Evolutionary conservation across 306 rosid genomes (phyloP).

Genomic region (Prunus fruticosa): DNA sequence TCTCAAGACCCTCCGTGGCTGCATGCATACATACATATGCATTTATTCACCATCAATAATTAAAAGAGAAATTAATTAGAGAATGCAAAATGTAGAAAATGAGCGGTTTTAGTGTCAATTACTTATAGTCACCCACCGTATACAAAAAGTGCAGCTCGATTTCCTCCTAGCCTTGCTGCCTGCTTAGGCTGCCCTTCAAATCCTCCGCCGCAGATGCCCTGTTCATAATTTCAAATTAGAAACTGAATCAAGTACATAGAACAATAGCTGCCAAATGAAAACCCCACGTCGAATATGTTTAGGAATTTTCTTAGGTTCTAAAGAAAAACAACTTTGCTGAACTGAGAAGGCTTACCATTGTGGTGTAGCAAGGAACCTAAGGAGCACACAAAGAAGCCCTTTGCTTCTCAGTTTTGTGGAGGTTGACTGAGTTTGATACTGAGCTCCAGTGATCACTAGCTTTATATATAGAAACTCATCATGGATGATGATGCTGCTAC

Average conservation of each 20-base stretch:
- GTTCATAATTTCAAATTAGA: background rate
- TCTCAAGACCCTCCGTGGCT: slow-evolving; percentile 79
- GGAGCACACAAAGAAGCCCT: no score
- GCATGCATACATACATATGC: background rate
- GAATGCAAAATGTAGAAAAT: background rate
- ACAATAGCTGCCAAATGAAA: no score
- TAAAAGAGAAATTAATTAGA: no score
- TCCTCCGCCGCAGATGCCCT: slow-evolving; percentile 50
- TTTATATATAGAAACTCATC: background rate
- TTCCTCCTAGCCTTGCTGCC: slow-evolving; percentile 53
- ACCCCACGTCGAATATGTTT: no score
- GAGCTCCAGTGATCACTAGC: no score
- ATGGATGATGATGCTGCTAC: background rate
- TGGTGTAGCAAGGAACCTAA: no score
- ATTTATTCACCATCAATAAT: background rate
- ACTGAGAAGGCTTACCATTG: no score
- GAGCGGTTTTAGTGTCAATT: background rate
- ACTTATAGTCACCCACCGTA: slow-evolving; percentile 34
- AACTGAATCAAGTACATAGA: no score
- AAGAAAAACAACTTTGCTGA: no score
- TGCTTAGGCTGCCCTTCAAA: slow-evolving; percentile 22
- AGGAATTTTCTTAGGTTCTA: no score
- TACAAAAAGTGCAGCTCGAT: slow-evolving; percentile 60
- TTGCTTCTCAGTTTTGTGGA: no score
- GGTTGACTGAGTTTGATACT: no score